Base-by-base conservation (phyloP, 768 basidiomycete species). In the Lentinula sp. region DNA sequence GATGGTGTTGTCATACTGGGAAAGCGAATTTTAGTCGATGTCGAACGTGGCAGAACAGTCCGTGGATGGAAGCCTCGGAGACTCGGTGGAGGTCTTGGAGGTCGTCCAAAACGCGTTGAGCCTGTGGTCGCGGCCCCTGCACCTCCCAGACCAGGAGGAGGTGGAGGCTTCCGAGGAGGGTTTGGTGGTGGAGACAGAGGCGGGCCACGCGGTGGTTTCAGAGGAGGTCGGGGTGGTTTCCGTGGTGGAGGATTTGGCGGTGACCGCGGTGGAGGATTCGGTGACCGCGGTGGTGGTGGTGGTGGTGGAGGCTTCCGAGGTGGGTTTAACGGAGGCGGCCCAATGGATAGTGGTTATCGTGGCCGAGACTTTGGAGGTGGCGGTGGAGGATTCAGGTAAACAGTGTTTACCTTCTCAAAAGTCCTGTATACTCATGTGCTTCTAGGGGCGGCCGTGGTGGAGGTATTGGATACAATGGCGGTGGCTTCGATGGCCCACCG, bases 71-170 rank as follows among this genome's bases (percentile, higher is more conserved):
- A 97, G 71, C 97, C 97, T 1, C 88, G 94, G 53, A 87, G 95
- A 57, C 78, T 98, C 0, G 97, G 96, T 18, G 97, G 97, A n/a
- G 97, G 97, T 5, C 82, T 98, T n/a, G 97, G 97, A n/a, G 97
- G 97, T 31, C 83, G 96, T 62, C 94, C 95, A 18, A 98, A 98
- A 71, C 86, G 86, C 4, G 84, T 84, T 0, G 84, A 83, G 60
- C 73, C 78, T n/a, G 65, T 74, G 18, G 67, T 74, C 9, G 64
- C 71, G 8, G 65, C 70, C 5, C 66, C 73, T 11, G 70, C 75
- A 39, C 69, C 79, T 3, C 69, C 79, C n/a, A 76, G 78, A 15
- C 76, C 78, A 0, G 74, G 77, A 53, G 74, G 80, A 32, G 84
- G 84, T 11, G 80, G 80, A 2, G 73, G 74, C 4, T 51, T 51